Conservation (phyloP, 352 stramenopile species). For the Phytophthora vignae region DNA sequence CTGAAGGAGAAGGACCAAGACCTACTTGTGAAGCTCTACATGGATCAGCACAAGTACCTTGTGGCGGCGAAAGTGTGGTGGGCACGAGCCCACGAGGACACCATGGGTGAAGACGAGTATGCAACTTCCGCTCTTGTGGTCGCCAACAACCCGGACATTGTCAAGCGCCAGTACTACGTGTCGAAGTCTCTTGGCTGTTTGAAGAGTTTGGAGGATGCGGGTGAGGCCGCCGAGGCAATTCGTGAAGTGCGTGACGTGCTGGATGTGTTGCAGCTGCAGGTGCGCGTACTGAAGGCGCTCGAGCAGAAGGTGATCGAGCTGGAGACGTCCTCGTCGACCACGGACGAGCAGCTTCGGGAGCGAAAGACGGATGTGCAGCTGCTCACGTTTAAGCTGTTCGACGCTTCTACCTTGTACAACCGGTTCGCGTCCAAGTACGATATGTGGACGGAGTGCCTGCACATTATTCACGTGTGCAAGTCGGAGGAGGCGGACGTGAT, state of each 20-base stretch:
- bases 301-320: slow-evolving; percentile 75
- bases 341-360: slow-evolving; percentile 56
- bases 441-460: slow-evolving; percentile 88
- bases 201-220: slow-evolving; percentile 81
- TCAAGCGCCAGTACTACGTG: slow-evolving; percentile 87
- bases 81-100: slow-evolving; percentile 72
- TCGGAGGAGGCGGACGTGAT: slow-evolving; percentile 83
- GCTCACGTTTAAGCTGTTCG: slow-evolving; percentile 81
- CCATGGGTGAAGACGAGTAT: slow-evolving; percentile 53
- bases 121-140: slow-evolving; percentile 43
- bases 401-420: slow-evolving; percentile 88
- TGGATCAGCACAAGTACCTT: slow-evolving; percentile 89
- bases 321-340: slow-evolving; percentile 47
- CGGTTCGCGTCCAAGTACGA: slow-evolving; percentile 87
- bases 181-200: slow-evolving; percentile 80
- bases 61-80: slow-evolving; percentile 87
- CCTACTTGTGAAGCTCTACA: slow-evolving; percentile 87
- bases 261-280: slow-evolving; percentile 83
- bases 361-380: slow-evolving; percentile 70
- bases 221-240: slow-evolving; percentile 74
- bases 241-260: slow-evolving; percentile 84
- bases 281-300: slow-evolving; percentile 82
- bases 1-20: slow-evolving; percentile 87
- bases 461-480: slow-evolving; percentile 88
- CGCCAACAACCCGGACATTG: slow-evolving; percentile 72